Evolutionary conservation across 2,329 filamentous ascomycete species (phyloP).

Genomic region (Ophiocordyceps polyrhachis-furcata): DNA sequence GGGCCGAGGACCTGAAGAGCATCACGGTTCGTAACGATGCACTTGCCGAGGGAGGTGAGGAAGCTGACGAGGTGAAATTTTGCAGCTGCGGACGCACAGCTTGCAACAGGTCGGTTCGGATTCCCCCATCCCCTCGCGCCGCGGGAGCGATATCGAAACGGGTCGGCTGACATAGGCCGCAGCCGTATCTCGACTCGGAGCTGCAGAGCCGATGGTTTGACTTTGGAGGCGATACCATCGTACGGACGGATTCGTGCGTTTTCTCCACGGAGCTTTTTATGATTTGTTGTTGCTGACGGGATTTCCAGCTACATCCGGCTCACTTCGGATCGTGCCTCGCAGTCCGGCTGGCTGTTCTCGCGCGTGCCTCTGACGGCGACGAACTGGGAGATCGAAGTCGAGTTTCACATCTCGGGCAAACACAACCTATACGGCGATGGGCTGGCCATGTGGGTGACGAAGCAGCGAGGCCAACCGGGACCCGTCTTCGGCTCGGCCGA

Average conservation of each 20-base stretch:
- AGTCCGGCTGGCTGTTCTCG: slow-evolving; percentile 86
- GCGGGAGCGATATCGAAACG: background rate
- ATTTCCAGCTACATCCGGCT: slow-evolving; percentile 70
- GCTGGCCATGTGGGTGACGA: slow-evolving; percentile 95
- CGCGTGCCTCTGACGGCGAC: slow-evolving; percentile 88
- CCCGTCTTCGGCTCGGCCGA: slow-evolving; percentile 78
- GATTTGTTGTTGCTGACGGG: background rate
- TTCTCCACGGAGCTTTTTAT: background rate
- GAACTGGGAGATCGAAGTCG: slow-evolving; percentile 96
- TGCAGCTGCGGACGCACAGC: slow-evolving; percentile 70
- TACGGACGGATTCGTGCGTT: slow-evolving; percentile 49
- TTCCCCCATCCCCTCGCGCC: too few species aligned
- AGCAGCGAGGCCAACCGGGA: slow-evolving; percentile 64
- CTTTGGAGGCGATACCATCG: slow-evolving; percentile 87
- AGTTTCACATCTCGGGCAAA: slow-evolving; percentile 83
- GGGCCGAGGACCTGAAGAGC: slow-evolving; percentile 33
- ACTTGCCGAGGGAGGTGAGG: too few species aligned
- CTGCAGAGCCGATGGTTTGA: slow-evolving; percentile 99
- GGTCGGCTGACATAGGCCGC: slow-evolving; percentile 5
- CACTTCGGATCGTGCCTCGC: slow-evolving; percentile 75
- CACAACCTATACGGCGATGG: slow-evolving; percentile 89
- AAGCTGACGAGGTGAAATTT: slow-evolving; percentile 4
- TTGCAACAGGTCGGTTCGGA: slow-evolving; percentile 48
- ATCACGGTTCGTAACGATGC: slow-evolving; percentile 24
- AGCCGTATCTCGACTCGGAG: slow-evolving; percentile 96